Evolutionary conservation across 2,329 filamentous ascomycete species (phyloP).

Genomic region (Metarhizium album): DNA sequence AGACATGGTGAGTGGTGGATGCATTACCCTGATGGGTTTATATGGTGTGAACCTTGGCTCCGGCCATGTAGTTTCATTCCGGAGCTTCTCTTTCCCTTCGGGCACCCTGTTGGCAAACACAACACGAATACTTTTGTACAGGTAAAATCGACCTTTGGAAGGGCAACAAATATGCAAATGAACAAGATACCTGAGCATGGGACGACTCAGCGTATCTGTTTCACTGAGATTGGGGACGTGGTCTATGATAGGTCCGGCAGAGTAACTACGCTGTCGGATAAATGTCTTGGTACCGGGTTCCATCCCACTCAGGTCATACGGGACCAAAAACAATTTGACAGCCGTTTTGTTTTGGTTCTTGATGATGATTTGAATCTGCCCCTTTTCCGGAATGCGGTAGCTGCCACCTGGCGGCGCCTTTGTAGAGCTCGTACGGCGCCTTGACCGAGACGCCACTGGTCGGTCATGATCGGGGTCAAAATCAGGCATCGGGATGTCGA

Average conservation of each 20-base stretch:
- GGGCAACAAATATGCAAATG: constrained; percentile 91
- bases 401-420: constrained; percentile 70
- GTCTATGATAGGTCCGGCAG: constrained; percentile 73
- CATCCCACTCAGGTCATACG: constrained; percentile 89
- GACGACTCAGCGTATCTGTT: constrained; percentile 36
- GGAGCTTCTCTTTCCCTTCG: constrained; percentile 84
- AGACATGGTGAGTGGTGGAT: constrained; percentile 24
- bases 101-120: constrained; percentile 96
- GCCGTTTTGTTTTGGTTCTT: constrained; percentile 98
- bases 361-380: constrained; percentile 91
- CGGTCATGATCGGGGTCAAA: constrained; percentile 19
- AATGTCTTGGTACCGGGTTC: constrained; percentile 91
- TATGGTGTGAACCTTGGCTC: constrained; percentile 81
- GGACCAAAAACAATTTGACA: constrained; percentile 88
- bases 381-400: constrained; percentile 88
- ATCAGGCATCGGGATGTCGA: constrained; percentile 11
- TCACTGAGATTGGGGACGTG: constrained; percentile 30
- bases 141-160: constrained; percentile 69
- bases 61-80: constrained; percentile 80
- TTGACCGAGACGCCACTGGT: constrained; percentile 25
- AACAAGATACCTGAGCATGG: constrained; percentile 77
- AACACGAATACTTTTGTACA: constrained; percentile 86
- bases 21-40: constrained; percentile 53
- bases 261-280: constrained; percentile 88
- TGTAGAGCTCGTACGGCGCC: constrained; percentile 41